A percentile compares a stretch with the other conserved stretches of the same genome.
phyloP scores from a whole-genome alignment of 2,329 filamentous ascomycete genomes.

The Stagonosporopsis cucurbitacearum region DNA sequence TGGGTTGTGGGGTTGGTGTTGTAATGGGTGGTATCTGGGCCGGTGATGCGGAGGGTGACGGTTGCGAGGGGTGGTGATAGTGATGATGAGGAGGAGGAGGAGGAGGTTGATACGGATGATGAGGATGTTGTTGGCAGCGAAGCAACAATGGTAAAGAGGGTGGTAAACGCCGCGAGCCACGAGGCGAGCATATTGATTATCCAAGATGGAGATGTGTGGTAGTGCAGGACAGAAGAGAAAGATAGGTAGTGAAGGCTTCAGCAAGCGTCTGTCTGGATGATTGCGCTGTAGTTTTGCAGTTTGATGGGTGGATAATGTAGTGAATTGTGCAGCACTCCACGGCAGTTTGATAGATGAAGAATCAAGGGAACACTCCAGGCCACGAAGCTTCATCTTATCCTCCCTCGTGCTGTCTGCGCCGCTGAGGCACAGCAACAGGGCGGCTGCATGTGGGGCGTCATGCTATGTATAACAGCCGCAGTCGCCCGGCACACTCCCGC shows the following conservation, averaged over 20 bases:
- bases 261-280: no score
- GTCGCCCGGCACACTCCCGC: conserved; percentile 6
- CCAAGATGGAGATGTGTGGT: no score
- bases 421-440: conserved; percentile 23
- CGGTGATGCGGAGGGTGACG: conserved; percentile 21
- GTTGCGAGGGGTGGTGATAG: conserved; percentile 10
- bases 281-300: no score
- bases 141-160: conserved; percentile 9
- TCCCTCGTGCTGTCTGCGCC: background rate
- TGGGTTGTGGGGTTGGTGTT: conserved; percentile 13
- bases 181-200: background rate
- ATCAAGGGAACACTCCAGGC: background rate
- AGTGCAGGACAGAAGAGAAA: no score
- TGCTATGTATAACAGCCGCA: conserved; percentile 21
- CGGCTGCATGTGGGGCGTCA: conserved; percentile 14
- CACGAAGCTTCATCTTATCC: conserved; percentile 1
- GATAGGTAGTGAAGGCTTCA: no score
- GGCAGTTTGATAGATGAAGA: no score
- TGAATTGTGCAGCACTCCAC: background rate
- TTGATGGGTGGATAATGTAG: background rate
- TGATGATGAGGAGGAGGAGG: no score
- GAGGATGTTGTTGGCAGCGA: conserved; percentile 18
- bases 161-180: conserved; percentile 5
- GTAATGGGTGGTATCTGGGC: conserved; percentile 20
- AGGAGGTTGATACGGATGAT: conserved; percentile 2